phyloP scores from a whole-genome alignment of 2,329 filamentous ascomycete species.

The Colletotrichum godetiae region DNA sequence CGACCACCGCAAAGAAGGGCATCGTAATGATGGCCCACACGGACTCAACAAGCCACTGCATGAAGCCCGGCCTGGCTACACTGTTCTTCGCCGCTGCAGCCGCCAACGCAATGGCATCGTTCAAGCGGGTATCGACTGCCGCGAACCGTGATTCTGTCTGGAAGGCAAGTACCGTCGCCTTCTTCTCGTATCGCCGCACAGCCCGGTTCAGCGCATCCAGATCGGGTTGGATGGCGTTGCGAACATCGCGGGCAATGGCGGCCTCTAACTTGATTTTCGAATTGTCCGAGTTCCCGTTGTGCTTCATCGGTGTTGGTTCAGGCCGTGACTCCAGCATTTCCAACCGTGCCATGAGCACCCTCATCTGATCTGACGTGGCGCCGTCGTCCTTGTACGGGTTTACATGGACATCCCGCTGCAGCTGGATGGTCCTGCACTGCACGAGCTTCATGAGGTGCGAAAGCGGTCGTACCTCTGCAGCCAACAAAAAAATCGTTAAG shows the following conservation, averaged over 20 bases:
- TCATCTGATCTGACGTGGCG: slow-evolving; percentile 51
- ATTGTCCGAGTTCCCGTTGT: slow-evolving; percentile 46
- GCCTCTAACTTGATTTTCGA: slow-evolving; percentile 53
- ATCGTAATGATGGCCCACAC: slow-evolving; percentile 49
- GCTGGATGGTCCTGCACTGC: slow-evolving; percentile 80
- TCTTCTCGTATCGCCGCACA: slow-evolving; percentile 91
- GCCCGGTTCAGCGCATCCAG: slow-evolving; percentile 90
- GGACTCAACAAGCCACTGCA: slow-evolving; percentile 52
- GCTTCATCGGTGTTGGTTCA: slow-evolving; percentile 42
- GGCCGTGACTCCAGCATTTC: slow-evolving; percentile 75
- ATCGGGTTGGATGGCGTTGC: slow-evolving; percentile 78
- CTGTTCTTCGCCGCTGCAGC: slow-evolving; percentile 74
- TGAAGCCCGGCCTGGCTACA: slow-evolving; percentile 48
- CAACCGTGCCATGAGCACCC: slow-evolving; percentile 73
- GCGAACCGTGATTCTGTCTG: slow-evolving; percentile 82
- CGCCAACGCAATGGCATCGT: slow-evolving; percentile 84
- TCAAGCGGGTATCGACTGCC: slow-evolving; percentile 76
- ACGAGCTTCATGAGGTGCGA: slow-evolving; percentile 86
- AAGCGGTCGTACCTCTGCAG: slow-evolving; percentile 85
- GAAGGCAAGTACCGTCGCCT: slow-evolving; percentile 78
- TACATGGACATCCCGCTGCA: slow-evolving; percentile 77
- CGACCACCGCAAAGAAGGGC: slow-evolving; percentile 54
- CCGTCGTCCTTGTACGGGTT: slow-evolving; percentile 57
- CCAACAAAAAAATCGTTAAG: slow-evolving; percentile 88
- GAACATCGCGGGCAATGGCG: slow-evolving; percentile 66